phyloP scores from a whole-genome alignment of 2,329 filamentous ascomycete genomes.

The Claviceps citrina region DNA sequence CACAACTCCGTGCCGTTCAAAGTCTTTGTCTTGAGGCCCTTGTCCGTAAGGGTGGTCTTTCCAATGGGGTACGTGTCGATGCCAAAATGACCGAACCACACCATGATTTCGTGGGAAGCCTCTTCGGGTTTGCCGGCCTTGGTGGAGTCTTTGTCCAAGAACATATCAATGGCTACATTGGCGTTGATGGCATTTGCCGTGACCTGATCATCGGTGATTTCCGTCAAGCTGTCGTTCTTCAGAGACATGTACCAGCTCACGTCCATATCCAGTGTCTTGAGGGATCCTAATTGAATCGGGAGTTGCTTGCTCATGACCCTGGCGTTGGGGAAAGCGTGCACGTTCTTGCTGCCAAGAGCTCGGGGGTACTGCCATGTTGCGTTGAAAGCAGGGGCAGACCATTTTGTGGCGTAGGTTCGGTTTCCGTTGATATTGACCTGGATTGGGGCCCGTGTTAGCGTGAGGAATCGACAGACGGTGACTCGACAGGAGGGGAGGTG shows the following conservation, averaged over 20 bases:
- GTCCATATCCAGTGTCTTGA: constrained; percentile 27
- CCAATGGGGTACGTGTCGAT: constrained; percentile 33
- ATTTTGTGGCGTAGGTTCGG: constrained; percentile 30
- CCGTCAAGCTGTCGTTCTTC: constrained; percentile 24
- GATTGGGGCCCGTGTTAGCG: background rate
- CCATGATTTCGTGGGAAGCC: constrained; percentile 39
- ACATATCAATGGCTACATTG: constrained; percentile 46
- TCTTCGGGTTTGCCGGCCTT: constrained; percentile 24
- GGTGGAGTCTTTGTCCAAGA: constrained; percentile 30
- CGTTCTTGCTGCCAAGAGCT: constrained; percentile 21
- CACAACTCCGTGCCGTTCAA: constrained; percentile 29
- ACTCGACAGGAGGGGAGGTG: constrained; percentile 11
- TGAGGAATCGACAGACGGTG: background rate
- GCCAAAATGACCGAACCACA: constrained; percentile 37
- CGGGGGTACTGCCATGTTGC: constrained; percentile 37
- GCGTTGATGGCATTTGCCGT: constrained; percentile 26
- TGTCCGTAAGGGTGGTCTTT: constrained; percentile 5
- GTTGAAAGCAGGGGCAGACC: constrained; percentile 31
- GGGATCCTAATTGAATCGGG: constrained; percentile 24
- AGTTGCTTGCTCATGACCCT: constrained; percentile 28
- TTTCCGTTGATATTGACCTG: constrained; percentile 18
- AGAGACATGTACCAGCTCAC: constrained; percentile 32
- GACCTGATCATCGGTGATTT: constrained; percentile 21
- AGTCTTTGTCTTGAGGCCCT: constrained; percentile 18
- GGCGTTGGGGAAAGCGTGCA: constrained; percentile 41